These are phyloP conservation scores for Colletotrichum endophyticum DNA, from an alignment of 2,329 filamentous ascomycete species.

Conservation along the genomic window DNA sequence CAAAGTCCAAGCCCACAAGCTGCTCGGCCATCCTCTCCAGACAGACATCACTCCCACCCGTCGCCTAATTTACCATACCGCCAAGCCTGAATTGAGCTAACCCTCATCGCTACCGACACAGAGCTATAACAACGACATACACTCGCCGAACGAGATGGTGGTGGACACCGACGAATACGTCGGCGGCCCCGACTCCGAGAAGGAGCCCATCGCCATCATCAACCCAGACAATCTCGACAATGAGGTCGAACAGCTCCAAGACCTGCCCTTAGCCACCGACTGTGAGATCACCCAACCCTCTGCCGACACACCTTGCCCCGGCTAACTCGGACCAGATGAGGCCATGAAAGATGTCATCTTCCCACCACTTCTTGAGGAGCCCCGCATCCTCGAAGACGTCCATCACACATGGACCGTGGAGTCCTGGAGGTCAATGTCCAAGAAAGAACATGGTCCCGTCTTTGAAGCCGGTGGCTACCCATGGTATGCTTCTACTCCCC, in stretches of 20 bases:
- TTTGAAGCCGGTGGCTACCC: constrained; percentile 88
- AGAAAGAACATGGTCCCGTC: constrained; percentile 85
- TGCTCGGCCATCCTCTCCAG: background rate
- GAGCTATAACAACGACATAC: constrained; percentile 56
- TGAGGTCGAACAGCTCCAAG: constrained; percentile 52
- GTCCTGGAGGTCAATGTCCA: constrained; percentile 76
- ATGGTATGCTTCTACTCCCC: constrained; percentile 62
- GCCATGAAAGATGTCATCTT: constrained; percentile 85
- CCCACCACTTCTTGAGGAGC: constrained; percentile 73
- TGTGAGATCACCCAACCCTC: constrained; percentile 43
- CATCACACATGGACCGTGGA: constrained; percentile 87
- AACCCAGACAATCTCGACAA: constrained; percentile 56
- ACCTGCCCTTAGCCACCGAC: constrained; percentile 56
- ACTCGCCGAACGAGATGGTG: constrained; percentile 62
- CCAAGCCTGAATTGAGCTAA: background rate
- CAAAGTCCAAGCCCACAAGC: background rate
- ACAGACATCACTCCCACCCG: background rate
- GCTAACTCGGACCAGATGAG: constrained; percentile 62
- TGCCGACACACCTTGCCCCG: background rate
- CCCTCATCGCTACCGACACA: constrained; percentile 25
- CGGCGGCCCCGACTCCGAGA: constrained; percentile 53
- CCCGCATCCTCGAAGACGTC: constrained; percentile 78
- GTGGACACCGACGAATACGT: constrained; percentile 61
- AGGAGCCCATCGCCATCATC: constrained; percentile 59
- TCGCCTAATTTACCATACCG: background rate